A percentile compares a stretch with the other conserved stretches of the same genome.
These are phyloP conservation scores for Mucor circinelloides DNA, from an alignment of 371 early-diverging fungal genomes.

Conservation along the genomic window DNA sequence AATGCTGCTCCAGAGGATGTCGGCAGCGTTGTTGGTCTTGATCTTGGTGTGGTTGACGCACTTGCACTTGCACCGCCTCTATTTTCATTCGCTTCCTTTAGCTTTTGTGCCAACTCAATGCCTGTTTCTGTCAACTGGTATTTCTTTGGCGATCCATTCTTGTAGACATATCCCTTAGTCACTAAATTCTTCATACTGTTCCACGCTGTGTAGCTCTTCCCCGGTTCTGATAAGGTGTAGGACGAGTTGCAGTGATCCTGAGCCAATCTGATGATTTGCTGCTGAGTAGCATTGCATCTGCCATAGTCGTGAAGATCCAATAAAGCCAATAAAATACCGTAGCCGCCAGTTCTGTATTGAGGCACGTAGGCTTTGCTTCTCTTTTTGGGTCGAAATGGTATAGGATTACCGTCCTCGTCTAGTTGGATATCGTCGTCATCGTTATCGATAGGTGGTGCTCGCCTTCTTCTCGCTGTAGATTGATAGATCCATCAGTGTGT, in stretches of 20 bases:
- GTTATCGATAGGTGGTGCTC: neutral
- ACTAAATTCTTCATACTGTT: slow-evolving; percentile 71
- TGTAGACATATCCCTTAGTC: slow-evolving; percentile 69
- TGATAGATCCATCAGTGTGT: too few relatives aligned
- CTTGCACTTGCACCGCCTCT: neutral
- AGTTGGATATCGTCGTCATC: neutral
- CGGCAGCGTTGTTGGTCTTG: neutral
- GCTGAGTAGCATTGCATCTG: slow-evolving; percentile 40
- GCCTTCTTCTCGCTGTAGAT: neutral
- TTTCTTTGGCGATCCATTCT: slow-evolving; percentile 60
- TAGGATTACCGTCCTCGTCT: neutral
- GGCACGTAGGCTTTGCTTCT: slow-evolving; percentile 72
- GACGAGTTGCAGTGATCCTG: slow-evolving; percentile 71
- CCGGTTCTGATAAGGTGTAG: slow-evolving; percentile 60
- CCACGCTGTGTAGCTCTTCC: slow-evolving; percentile 77
- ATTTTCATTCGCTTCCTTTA: slow-evolving; percentile 24
- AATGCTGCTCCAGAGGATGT: slow-evolving; percentile 4
- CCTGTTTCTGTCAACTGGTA: slow-evolving; percentile 83
- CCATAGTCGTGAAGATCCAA: slow-evolving; percentile 40
- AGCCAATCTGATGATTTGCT: slow-evolving; percentile 62
- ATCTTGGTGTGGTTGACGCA: neutral
- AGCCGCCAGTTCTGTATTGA: slow-evolving; percentile 78
- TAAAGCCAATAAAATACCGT: slow-evolving; percentile 84
- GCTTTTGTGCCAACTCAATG: slow-evolving; percentile 53
- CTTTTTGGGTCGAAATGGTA: slow-evolving; percentile 20